Evolutionary conservation across 2,329 filamentous ascomycete species (phyloP), one percentile per base, ranked within the genome.

Genomic region (Venturia nashicola): DNA sequence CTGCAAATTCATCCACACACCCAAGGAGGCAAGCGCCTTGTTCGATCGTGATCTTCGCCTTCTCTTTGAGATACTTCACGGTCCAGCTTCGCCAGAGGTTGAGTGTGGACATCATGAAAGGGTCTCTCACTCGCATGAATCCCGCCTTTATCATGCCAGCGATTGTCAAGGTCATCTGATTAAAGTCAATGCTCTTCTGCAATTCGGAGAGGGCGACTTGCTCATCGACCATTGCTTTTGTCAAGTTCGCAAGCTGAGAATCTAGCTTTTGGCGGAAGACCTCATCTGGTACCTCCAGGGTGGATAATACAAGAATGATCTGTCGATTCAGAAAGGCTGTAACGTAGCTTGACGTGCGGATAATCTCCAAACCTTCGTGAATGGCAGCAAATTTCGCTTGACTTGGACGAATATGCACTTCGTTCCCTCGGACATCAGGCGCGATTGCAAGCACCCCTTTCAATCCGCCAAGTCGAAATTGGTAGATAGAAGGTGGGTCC

Each of bases 401-500:
- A 14, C 90, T 96, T 16, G 85, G 83, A 2, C 94, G 86, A 61
- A 97, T 86, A 62, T 90, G 86, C 0, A 97, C 83, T 64, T 92
- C 84, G 39, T 81, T 83, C 0, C 81, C 82, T 66, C 82, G 82
- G 11, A 86, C 83, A 5, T 87, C 81, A 0, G 88, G 84, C 75
- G 90, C 93, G 4, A 91, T 80, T 0, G 86, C 85, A 20, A 99
- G 79, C 16, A 99, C 86, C 0, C 94, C 94, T 76, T 99, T 99
- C 76, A 87, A 92, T 1, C 94, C 94, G 9, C 90, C 92, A 69
- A 97, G 85, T 8, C 94, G 89, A 70, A 97, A 96, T 70, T 99
- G 94, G 68, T 90, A 93, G 0, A 90, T 88, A 0, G 91, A 96
- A 0, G 94, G 92, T 5, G 84, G 77, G 5, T 81, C 75, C 1